Evolutionary conservation across 257 asterid species (phyloP), one percentile per base, ranked within the genome.

Genomic region (Capsicum chinense): DNA sequence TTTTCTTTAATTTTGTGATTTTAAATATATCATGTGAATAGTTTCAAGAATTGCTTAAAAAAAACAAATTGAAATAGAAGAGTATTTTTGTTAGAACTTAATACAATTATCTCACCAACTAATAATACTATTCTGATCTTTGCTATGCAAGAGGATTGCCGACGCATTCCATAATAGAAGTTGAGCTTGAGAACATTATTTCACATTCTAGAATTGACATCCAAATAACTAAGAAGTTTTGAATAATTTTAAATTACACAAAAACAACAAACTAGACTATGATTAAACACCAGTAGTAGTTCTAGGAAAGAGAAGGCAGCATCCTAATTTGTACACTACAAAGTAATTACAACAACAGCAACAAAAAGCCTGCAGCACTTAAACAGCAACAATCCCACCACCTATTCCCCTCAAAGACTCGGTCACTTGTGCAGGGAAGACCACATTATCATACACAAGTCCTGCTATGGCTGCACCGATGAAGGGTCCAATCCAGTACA

Each of bases 401-500:
- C 84, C 88, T 68, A 84, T 58, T 21, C 88, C 91, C 76, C 89
- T 88, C 83, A 79, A 35, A 62, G 95, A 76, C 42, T 88, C 92
- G 57, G 81, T 79, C 13, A 91, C 76, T 39, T 48, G 82, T 66
- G 74, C 86, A 16, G 97, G 98, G 79, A 88, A 93, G 19, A 95
- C 88, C 71, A 93, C 93, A 81, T 92, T 91, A 76, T 95, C 97
- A 84, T 95, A 91, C 44, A 94, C 1, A 26, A 94, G 67, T 1
- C 93, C 94, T 2, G 97, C 98, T 47, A 90, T 14, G 5, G 92
- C 95, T 26, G 91, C 97, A 17, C 99, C 99, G 6, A 92, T 85
- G 87, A 95, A 76, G 1, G 99, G 98, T 10, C 99, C 99, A 15
- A 94, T 82, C 99, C 99, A 94, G 50, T 93, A 94, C 48, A 88